Base-by-base conservation (phyloP, 1,284 basidiomycete genomes). In the Fistulina hepatica region DNA sequence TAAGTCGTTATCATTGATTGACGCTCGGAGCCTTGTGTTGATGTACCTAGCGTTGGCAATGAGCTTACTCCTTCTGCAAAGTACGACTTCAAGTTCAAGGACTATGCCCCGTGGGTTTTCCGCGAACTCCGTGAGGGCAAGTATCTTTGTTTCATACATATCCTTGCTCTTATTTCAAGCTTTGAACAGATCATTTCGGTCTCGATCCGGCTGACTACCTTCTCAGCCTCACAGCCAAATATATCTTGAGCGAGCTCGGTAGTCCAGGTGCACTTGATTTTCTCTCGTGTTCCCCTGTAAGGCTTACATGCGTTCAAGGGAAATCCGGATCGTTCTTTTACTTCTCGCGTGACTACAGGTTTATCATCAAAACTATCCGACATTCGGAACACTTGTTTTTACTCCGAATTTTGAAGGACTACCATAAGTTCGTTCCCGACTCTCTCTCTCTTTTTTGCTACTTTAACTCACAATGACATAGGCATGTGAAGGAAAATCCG, bases 261-360 rank as follows among this genome's bases (percentile, higher is more conserved):
- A 97, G 92, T 3, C 94, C 94, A 0, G 94, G 94, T 33, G n/a
- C n/a, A n/a, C n/a, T n/a, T n/a, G n/a, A n/a, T n/a, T n/a, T n/a
- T n/a, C n/a, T n/a, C n/a, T n/a, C n/a, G n/a, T n/a, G n/a, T n/a
- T n/a, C n/a, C n/a, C n/a, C n/a, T n/a, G n/a, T n/a, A n/a, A n/a
- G n/a, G n/a, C n/a, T n/a, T n/a, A n/a, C n/a, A n/a, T n/a, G n/a
- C n/a, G n/a, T n/a, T n/a, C n/a, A n/a, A n/a, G n/a, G n/a, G n/a
- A 98, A 98, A 66, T 93, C 89, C 4, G 94, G 94, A 13, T 94
- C 90, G 13, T 98, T 98, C 67, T 98, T 98, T 68, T 98, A 98
- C 67, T 98, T 97, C 58, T 97, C 92, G 10, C 76, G 93, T 31
- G 94, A 98, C 66, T 98, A 97, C 55, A 85, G 93, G 2, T 98